Evolutionary conservation across 345 rosid genomes (phyloP).

Genomic region (Pistacia atlantica): DNA sequence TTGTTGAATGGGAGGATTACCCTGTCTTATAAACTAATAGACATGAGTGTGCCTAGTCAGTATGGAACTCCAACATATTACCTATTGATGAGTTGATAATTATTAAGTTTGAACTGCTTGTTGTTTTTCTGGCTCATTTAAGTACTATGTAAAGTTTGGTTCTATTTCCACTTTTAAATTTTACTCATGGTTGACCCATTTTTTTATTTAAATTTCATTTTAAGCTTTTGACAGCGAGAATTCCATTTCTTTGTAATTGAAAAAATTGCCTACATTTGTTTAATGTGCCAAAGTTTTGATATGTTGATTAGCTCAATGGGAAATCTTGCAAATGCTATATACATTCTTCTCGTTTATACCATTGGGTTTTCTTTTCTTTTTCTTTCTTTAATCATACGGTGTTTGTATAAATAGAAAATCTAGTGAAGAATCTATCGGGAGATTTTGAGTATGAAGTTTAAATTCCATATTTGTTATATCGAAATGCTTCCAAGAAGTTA

Average conservation of each 20-base stretch:
- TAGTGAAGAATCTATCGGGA: slow-evolving; percentile 58
- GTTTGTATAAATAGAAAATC: slow-evolving; percentile 40
- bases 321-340: background rate
- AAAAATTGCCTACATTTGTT: background rate
- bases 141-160: background rate
- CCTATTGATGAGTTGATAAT: too few relatives aligned
- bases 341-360: background rate
- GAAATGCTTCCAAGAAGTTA: slow-evolving; percentile 63
- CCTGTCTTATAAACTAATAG: too few relatives aligned
- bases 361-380: background rate
- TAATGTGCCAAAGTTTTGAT: background rate
- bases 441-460: slow-evolving; percentile 67
- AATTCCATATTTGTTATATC: slow-evolving; percentile 56
- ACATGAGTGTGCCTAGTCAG: too few relatives aligned
- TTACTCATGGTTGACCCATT: background rate
- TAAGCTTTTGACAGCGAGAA: background rate
- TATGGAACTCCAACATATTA: too few relatives aligned
- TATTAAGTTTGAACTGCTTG: too few relatives aligned
- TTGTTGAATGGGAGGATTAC: too few relatives aligned
- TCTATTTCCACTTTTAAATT: background rate
- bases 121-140: background rate
- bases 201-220: background rate
- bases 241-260: background rate
- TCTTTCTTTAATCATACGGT: background rate
- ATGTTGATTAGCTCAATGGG: too few relatives aligned